phyloP scores from a whole-genome alignment of 306 rosid genomes.

The Astragalus membranaceus region DNA sequence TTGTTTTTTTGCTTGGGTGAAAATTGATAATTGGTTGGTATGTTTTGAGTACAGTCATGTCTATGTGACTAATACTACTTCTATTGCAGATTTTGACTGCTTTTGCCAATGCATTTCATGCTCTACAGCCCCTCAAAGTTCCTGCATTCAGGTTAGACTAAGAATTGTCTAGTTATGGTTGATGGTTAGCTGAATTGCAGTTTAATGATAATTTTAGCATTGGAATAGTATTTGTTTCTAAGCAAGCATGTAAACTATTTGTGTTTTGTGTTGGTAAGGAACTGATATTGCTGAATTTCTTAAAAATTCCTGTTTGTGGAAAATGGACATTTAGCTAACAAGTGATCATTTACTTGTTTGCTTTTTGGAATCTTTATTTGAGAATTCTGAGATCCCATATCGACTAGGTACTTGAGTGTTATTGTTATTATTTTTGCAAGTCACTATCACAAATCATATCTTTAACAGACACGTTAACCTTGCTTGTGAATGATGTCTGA shows the following conservation, averaged over 20 bases:
- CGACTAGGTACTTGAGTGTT: background rate
- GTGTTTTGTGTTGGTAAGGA: background rate
- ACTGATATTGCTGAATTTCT: background rate
- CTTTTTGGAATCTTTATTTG: background rate
- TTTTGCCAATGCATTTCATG: conserved; percentile 87
- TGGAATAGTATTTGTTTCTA: conserved; percentile 1
- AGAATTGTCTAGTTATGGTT: background rate
- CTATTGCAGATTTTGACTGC: conserved; percentile 69
- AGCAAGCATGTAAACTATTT: conserved; percentile 8
- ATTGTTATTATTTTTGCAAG: too few species aligned
- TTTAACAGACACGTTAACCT: too few species aligned
- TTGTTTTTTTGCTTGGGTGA: too few species aligned
- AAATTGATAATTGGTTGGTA: too few species aligned
- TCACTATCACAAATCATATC: too few species aligned
- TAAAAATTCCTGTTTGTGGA: background rate
- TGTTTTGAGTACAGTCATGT: background rate
- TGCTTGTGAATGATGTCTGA: too few species aligned
- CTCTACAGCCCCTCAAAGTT: conserved; percentile 88
- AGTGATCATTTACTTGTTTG: background rate
- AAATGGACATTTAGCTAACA: background rate
- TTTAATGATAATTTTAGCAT: background rate
- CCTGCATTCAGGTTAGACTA: conserved; percentile 80
- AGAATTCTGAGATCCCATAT: background rate
- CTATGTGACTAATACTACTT: conserved; percentile 18
- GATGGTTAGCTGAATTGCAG: background rate